Base-by-base conservation (phyloP, 768 basidiomycete species). In the Mycena kentingensis region DNA sequence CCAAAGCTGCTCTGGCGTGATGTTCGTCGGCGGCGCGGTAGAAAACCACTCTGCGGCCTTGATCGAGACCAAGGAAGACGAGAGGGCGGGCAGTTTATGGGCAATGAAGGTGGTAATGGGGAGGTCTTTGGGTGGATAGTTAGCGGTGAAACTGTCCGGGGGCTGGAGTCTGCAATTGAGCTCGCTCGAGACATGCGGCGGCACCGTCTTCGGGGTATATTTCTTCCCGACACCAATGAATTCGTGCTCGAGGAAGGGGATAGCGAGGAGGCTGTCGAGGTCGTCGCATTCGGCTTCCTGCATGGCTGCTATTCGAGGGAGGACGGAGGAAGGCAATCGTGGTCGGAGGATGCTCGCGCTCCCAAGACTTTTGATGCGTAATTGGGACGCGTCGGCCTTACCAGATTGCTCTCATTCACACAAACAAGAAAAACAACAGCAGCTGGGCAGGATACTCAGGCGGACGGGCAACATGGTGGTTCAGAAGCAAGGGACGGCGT, bases 201-300 rank as follows among this genome's bases (percentile, higher is more conserved):
- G 31, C 31, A 16, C 31, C 16, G 8, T 8, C 31, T 32, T 16
- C 31, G n/a, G n/a, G n/a, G n/a, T n/a, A n/a, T 16, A 32, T 32
- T 32, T 32, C 16, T 32, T 32, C 16, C 31, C 31, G 8, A 16
- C 31, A 16, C 31, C 31, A 32, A 32, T 32, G 10, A 8, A 32
- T 16, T 32, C 31, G 10, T 32, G 10, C 16, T 8, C 10, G 31
- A 32, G 8, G 31, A 32, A 32, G n/a, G n/a, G n/a, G n/a, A n/a
- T n/a, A n/a, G n/a, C 35, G 37, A 44, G 34, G 2, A 42, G 35
- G 36, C 55, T 49, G 41, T 54, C 35, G 18, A 25, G 18, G 18
- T 45, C 41, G 18, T 38, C 57, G 57, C n/a, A n/a, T n/a, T n/a
- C n/a, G n/a, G n/a, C n/a, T n/a, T n/a, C n/a, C n/a, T n/a, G n/a